Evolutionary conservation across 208 protist species (phyloP), one percentile per base, ranked within the genome.

Genomic region (Trypanosoma theileri): DNA sequence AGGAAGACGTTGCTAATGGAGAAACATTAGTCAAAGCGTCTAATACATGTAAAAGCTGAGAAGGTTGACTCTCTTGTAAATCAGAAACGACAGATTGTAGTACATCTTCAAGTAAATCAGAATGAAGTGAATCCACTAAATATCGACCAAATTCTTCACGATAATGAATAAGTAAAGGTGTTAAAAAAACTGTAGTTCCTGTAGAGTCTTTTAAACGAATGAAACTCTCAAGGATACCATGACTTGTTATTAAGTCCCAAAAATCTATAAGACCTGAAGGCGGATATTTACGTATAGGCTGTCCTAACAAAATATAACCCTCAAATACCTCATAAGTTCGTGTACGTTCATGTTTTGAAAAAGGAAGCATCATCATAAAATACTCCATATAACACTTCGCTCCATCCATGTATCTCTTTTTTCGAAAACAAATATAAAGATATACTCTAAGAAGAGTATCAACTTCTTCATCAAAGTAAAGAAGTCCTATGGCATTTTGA

Each of bases 401-500:
- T 54, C 57, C 68, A 64, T 64, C 35, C 58, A 66, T 45, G 46
- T 66, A 66, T 61, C 26, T 60, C 28, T 66, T 54, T 24, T 58
- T 61, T 59, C 53, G 7, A 66, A 73, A 65, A 61, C 58, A 59
- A 54, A 73, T n/a, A 45, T 73, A 26, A 61, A 74, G 58, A 58
- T 67, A 63, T 22, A 31, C 50, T 52, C 59, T 46, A 56, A 74
- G 53, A 56, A 74, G 52, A 24, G 19, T n/a, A 45, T 52, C 22
- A 17, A 74, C 24, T 22, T 74, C 53, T n/a, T 63, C 52, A 74
- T 74, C 59, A 59, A 74, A 74, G 26, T 67, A 74, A 56, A 74
- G 16, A 22, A 17, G 13, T 59, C 48, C 54, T 48, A 74, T 13
- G 55, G 59, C 58, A 60, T 74, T 63, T 24, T 68, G 60, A 44